phyloP scores from a whole-genome alignment of 805 yeast genomes.

The Cyberlindnera amylophila region DNA sequence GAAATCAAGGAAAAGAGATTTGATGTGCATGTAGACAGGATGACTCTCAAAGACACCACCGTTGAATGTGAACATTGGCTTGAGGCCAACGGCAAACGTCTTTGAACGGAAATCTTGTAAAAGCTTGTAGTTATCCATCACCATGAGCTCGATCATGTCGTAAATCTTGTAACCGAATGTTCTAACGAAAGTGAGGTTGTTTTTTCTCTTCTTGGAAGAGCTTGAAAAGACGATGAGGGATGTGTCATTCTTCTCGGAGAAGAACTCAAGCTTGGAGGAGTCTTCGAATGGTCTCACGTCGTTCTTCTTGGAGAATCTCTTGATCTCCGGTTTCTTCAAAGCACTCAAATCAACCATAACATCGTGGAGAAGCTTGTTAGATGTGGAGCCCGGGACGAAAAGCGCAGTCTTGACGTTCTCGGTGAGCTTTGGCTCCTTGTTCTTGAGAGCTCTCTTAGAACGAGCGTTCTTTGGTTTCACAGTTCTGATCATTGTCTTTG shows the following conservation, averaged over 20 bases:
- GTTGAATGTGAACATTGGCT: slow-evolving; percentile 91
- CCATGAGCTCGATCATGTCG: slow-evolving; percentile 89
- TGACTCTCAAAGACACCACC: slow-evolving; percentile 89
- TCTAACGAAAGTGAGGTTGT: slow-evolving; percentile 81
- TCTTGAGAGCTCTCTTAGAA: slow-evolving; percentile 89
- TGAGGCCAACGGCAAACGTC: slow-evolving; percentile 84
- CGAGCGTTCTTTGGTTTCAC: slow-evolving; percentile 90
- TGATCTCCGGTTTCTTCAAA: slow-evolving; percentile 84
- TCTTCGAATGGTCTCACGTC: slow-evolving; percentile 93
- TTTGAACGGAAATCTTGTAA: slow-evolving; percentile 74
- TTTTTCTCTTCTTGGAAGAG: slow-evolving; percentile 87
- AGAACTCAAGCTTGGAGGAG: slow-evolving; percentile 76
- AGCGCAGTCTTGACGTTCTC: slow-evolving; percentile 89
- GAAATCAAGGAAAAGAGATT: slow-evolving; percentile 86
- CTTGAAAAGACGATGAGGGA: slow-evolving; percentile 78
- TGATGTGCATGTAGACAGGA: slow-evolving; percentile 79
- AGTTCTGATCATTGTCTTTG: slow-evolving; percentile 31
- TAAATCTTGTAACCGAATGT: slow-evolving; percentile 87
- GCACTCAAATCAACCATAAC: slow-evolving; percentile 86
- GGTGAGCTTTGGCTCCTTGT: slow-evolving; percentile 79
- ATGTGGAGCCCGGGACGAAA: slow-evolving; percentile 84
- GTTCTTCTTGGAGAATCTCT: slow-evolving; percentile 84
- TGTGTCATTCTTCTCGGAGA: slow-evolving; percentile 90
- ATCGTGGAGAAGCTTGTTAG: slow-evolving; percentile 79
- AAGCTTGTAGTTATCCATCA: slow-evolving; percentile 65